Conservation (phyloP, 2,329 filamentous ascomycete genomes). For the Hypoxylon sp. region DNA sequence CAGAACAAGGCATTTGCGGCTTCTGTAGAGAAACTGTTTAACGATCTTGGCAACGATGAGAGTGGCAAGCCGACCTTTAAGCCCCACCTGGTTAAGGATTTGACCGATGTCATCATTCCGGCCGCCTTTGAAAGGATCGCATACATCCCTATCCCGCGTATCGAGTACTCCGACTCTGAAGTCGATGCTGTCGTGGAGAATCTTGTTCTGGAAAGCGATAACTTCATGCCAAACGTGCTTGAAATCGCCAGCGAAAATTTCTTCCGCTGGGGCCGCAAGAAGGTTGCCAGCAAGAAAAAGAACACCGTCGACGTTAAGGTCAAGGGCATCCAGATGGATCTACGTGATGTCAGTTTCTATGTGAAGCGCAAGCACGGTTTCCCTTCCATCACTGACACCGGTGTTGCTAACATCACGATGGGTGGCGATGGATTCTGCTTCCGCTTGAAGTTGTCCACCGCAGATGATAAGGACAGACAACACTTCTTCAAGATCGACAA, state of each 20-base stretch:
- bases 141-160: conserved; percentile 93
- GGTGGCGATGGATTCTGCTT: conserved; percentile 91
- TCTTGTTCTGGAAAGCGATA: conserved; percentile 94
- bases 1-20: conserved; percentile 86
- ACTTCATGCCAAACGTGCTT: conserved; percentile 92
- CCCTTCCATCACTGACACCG: conserved; percentile 87
- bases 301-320: conserved; percentile 87
- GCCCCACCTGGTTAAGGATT: conserved; percentile 89
- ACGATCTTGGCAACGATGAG: conserved; percentile 86
- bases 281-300: conserved; percentile 82
- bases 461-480: conserved; percentile 79
- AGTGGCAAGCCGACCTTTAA: conserved; percentile 92
- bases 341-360: conserved; percentile 93
- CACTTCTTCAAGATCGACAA: conserved; percentile 97
- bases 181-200: conserved; percentile 95
- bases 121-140: conserved; percentile 85
- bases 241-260: conserved; percentile 95
- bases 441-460: conserved; percentile 88
- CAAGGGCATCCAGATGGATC: conserved; percentile 91
- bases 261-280: conserved; percentile 94
- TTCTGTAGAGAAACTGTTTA: conserved; percentile 87
- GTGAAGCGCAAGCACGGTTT: conserved; percentile 96
- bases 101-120: conserved; percentile 89
- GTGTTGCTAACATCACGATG: conserved; percentile 89
- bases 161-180: conserved; percentile 89